phyloP scores from a whole-genome alignment of 371 early-diverging fungal genomes.

The Aphelidium insulamus region DNA sequence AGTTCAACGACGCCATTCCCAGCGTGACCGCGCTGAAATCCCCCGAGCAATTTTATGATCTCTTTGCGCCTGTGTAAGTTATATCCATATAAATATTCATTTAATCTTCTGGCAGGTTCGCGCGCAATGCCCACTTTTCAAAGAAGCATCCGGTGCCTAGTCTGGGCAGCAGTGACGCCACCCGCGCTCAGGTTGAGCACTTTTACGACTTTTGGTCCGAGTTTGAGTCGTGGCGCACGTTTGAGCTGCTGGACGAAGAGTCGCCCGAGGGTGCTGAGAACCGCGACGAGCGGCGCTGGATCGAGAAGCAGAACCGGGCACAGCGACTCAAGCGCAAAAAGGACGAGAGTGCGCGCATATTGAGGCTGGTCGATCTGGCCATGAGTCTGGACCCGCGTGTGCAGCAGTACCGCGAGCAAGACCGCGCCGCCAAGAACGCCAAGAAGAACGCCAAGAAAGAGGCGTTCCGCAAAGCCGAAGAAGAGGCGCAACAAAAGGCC shows the following conservation, averaged over 20 bases:
- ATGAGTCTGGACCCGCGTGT: conserved; percentile 75
- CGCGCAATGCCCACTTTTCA: conserved; percentile 77
- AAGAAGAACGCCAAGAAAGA: conserved; percentile 70
- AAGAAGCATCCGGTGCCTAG: conserved; percentile 58
- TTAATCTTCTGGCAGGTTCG: no score
- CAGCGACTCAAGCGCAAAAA: conserved; percentile 80
- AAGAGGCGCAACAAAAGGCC: no score
- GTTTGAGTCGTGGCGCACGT: conserved; percentile 93
- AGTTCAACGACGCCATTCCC: conserved; percentile 28
- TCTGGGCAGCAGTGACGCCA: conserved; percentile 46
- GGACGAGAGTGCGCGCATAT: conserved; percentile 81
- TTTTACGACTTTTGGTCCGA: conserved; percentile 95
- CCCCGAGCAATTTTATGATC: conserved; percentile 56
- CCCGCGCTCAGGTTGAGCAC: conserved; percentile 59
- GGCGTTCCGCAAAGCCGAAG: background rate
- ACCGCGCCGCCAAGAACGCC: conserved; percentile 63
- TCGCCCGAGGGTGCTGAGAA: conserved; percentile 68
- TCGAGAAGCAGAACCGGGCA: conserved; percentile 86
- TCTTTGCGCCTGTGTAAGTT: conserved; percentile 68
- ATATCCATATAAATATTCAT: no score
- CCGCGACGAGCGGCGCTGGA: conserved; percentile 86
- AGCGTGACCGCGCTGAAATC: conserved; percentile 1
- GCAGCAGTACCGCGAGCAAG: conserved; percentile 65
- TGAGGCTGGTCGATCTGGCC: conserved; percentile 62
- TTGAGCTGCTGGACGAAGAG: conserved; percentile 94